These are phyloP conservation scores for Pseudozyma hubeiensis DNA, from an alignment of 1,284 basidiomycete species.

Conservation along the genomic window DNA sequence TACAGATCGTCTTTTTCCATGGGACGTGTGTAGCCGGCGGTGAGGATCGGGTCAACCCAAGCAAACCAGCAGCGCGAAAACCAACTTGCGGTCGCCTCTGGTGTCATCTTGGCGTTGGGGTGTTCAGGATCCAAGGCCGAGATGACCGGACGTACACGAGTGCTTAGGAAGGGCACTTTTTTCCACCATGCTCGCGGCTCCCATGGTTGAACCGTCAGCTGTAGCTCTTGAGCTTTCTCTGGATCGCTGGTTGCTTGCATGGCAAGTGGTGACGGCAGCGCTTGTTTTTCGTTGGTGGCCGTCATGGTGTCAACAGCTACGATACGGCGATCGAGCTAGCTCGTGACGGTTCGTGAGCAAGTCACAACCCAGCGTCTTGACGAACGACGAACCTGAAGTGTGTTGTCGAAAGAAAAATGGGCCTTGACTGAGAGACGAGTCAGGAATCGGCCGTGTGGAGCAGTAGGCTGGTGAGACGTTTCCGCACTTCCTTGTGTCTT, in stretches of 20 bases:
- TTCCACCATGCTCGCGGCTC: conserved; percentile 26
- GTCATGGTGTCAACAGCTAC: neutral
- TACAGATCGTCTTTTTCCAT: conserved; percentile 47
- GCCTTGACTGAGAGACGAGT: no score
- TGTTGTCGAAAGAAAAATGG: no score
- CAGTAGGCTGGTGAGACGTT: no score
- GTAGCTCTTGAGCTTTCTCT: conserved; percentile 8
- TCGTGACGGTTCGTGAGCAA: neutral
- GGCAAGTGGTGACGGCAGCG: neutral
- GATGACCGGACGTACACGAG: conserved; percentile 18
- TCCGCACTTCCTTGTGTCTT: no score
- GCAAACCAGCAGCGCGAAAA: conserved; percentile 36
- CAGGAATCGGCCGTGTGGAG: no score
- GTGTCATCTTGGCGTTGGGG: conserved; percentile 24
- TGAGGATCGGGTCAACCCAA: conserved; percentile 42
- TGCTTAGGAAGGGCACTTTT: conserved; percentile 24
- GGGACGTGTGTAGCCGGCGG: conserved; percentile 44
- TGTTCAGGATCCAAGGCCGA: conserved; percentile 18
- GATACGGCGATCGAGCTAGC: neutral
- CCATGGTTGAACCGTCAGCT: conserved; percentile 17
- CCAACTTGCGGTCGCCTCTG: conserved; percentile 29
- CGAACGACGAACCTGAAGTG: no score
- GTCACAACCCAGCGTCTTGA: no score
- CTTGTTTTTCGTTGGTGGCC: neutral
- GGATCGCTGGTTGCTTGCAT: conserved; percentile 5